Evolutionary conservation across 768 basidiomycete genomes (phyloP), one percentile per base, ranked within the genome.

Genomic region (Amanita phalloides): DNA sequence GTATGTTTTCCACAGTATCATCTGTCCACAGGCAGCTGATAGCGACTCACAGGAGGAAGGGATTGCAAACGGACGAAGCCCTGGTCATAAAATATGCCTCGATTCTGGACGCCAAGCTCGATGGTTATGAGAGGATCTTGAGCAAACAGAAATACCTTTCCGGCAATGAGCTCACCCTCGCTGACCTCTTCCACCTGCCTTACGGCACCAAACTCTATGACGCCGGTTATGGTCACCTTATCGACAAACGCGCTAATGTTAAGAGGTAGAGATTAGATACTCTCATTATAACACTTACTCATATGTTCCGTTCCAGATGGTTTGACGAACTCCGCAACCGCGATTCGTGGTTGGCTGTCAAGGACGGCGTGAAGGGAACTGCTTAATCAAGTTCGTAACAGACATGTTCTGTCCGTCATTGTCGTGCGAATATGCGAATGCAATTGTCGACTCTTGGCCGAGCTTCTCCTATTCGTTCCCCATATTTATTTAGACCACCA

Each of bases 131-230:
- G 26, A 51, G 56, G 10, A 77, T 84, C 49, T 68, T 86, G 25
- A 61, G 69, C 21, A 81, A 78, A 61, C 73, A 76, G 54, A 72
- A 70, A 54, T 56, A 78, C 60, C 58, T 83, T 33, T 77, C 73
- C 13, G 81, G 81, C 0, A 68, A 82, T 58, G 78, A 63, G 14
- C 17, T 84, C 48, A 80, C 78, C 6, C 65, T 82, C 1, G 79
- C 76, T 3, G 82, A 84, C 58, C 66, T 84, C 9, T 74, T 73
- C 62, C 80, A 82, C 60, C 60, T 83, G 30, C 72, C 80, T 0
- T 74, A 72, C 45, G 67, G 60, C 1, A 20, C 51, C 2, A 7
- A 42, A 23, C 41, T 42, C 23, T 42, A 42, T 11, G 17, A 20
- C 58, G 48, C 56, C 67, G 70, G 68, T 1, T 53, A 56, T 41